Base-by-base conservation (phyloP, 2,329 filamentous ascomycete species). In the Pyrenophora teres region DNA sequence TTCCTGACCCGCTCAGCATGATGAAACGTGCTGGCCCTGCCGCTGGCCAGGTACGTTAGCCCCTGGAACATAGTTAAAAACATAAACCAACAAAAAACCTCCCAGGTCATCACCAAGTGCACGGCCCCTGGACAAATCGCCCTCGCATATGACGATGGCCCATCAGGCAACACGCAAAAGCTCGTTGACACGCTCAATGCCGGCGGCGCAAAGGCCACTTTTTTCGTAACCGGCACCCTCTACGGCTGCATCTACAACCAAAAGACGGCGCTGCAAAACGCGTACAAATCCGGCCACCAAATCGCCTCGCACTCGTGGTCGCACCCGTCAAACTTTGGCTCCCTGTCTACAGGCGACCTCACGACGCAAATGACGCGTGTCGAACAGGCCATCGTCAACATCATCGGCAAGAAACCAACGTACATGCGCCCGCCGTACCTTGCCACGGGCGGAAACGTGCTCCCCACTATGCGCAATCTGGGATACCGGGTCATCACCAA, bases 371-470 rank as follows among this genome's bases (percentile, higher is more conserved):
- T 73, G 70, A 52, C 58, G 23, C 59, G 60, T 36, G 56, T 73
- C 9, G 70, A 73, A 41, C 62, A 59, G n/a, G 70, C 70, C 2
- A 59, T 72, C 30, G 57, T 68, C 50, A 72, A 70, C 59, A 72
- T 73, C 50, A 71, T 72, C 45, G 70, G 70, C 50, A 60, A 64
- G 15, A 70, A 70, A 50, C 70, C 70, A 3, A 73, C 70, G 0
- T 73, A 73, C 59, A 72, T 72, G 70, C 70, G 70, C 0, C 70
- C 70, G 1, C 70, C 70, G 0, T 72, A 73, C 49, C 68, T 72
- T 39, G 68, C 68, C 10, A 71, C 69, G 0, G 63, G 66, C 40
- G 66, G 65, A 32, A 67, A 44, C 40, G 67, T 71, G n/a, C 59
- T 70, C 4, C 54, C 63, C 5, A 68, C 63, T 21, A 70, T 72